Conservation (phyloP, 768 basidiomycete genomes). For the Collybiopsis confluens region DNA sequence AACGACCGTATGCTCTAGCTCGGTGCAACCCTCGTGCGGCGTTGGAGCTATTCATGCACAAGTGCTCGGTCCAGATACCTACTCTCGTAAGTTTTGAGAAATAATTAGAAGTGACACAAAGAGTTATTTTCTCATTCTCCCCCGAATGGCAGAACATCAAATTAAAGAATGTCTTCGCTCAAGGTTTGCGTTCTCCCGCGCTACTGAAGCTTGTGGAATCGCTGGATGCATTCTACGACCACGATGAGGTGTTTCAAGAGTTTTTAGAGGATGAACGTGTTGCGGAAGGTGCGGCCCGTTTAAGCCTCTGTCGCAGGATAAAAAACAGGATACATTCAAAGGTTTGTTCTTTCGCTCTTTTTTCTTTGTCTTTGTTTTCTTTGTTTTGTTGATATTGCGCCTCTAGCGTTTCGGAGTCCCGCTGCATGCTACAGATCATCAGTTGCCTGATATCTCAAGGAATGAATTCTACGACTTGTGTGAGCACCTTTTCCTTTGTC, state of each 20-base stretch:
- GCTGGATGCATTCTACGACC: conserved; percentile 37
- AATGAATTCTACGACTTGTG: conserved; percentile 36
- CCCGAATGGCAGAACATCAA: conserved; percentile 3
- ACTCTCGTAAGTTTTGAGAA: conserved; percentile 20
- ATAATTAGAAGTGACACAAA: neutral
- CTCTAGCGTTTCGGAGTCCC: conserved; percentile 30
- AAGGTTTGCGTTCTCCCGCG: conserved; percentile 28
- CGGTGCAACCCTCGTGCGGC: conserved; percentile 26
- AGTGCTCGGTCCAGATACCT: conserved; percentile 26
- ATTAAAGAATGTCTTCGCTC: conserved; percentile 22
- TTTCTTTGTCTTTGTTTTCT: neutral
- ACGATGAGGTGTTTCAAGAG: conserved; percentile 30
- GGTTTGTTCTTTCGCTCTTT: conserved; percentile 16
- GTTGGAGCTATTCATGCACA: conserved; percentile 29
- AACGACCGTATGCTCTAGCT: conserved; percentile 26
- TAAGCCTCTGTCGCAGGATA: conserved; percentile 24
- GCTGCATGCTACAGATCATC: conserved; percentile 22
- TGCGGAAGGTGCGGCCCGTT: conserved; percentile 15
- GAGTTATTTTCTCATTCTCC: no score
- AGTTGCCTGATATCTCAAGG: conserved; percentile 30
- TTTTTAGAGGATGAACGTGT: conserved; percentile 25
- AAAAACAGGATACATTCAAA: conserved; percentile 30
- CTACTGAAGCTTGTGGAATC: conserved; percentile 32
- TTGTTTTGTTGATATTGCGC: neutral
- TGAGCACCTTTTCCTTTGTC: conserved; percentile 15